Conservation (phyloP, 805 yeast species). For the Candida saitoana region DNA sequence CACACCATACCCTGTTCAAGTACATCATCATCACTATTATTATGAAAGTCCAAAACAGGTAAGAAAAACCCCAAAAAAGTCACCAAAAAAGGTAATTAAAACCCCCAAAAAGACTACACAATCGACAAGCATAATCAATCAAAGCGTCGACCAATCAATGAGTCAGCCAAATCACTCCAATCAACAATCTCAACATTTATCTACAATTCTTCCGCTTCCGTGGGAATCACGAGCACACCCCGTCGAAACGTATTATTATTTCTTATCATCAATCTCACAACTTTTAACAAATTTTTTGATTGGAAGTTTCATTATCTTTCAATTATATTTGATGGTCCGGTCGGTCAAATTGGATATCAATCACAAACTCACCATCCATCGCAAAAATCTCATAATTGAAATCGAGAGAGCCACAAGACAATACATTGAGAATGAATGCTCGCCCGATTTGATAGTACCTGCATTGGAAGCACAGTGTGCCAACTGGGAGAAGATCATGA, state of each 20-base stretch:
- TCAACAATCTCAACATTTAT: neutral
- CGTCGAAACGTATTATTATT: conserved; percentile 49
- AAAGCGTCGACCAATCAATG: neutral
- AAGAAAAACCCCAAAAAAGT: neutral
- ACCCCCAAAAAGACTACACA: neutral
- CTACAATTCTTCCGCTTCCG: conserved; percentile 46
- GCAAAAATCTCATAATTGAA: conserved; percentile 45
- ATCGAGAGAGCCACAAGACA: conserved; percentile 50
- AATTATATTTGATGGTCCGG: conserved; percentile 40
- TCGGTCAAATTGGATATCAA: conserved; percentile 55
- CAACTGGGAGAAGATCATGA: conserved; percentile 66
- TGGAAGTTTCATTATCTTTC: conserved; percentile 39
- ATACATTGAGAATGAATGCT: conserved; percentile 55
- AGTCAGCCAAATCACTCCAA: conserved; percentile 4
- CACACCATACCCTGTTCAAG: conserved; percentile 14
- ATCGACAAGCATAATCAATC: neutral
- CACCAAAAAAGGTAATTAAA: neutral
- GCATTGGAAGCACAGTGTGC: conserved; percentile 55
- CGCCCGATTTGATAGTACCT: conserved; percentile 51
- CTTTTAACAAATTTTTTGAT: conserved; percentile 47
- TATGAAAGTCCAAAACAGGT: conserved; percentile 8
- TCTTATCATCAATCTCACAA: conserved; percentile 61
- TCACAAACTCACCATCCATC: conserved; percentile 45
- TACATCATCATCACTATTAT: conserved; percentile 49
- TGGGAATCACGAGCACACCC: conserved; percentile 55